Base-by-base conservation (phyloP, 1,284 basidiomycete genomes). In the Trametes versicolor region DNA sequence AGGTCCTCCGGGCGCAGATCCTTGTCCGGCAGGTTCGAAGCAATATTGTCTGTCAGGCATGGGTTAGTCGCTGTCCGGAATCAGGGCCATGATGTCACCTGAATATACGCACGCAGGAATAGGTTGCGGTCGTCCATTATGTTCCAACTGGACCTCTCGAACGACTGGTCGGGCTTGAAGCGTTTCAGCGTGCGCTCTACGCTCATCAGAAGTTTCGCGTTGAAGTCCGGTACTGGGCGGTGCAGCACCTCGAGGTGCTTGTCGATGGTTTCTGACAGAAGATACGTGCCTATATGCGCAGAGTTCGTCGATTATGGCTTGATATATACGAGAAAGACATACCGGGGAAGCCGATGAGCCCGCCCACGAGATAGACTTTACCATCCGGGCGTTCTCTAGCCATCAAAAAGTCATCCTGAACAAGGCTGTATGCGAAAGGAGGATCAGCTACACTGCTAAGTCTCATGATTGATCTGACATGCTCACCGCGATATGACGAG, bases 351-450 rank as follows among this genome's bases (percentile, higher is more conserved):
- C 71, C 78, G 34, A 82, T 78, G 13, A 81, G 71, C 0, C 80
- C 80, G 2, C 80, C 79, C 21, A 74, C 73, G 60, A 81, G 78
- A 53, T 80, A 81, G 12, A 79, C 69, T 64, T 77, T 73, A 0
- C 79, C 79, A 55, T 81, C 78, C 19, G 75, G 75, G 4, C 79
- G 74, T 55, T 79, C 78, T 7, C 74, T 66, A 0, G 69, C 79
- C 78, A 82, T 82, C 5, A 82, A 64, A 68, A 81, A 81, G 66
- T 82, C 80, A 59, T 80, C 78, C 61, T 81, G 78, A 0, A 79
- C 78, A 0, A 82, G 70, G 6, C 79, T 80, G n/a, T 6, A 6
- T 12, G 17, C 3, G 4, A 21, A 34, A 53, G 6, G n/a, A 15
- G 19, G 17, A 8, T 36, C 39, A 50, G 29, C 10, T 17, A 15